These are phyloP conservation scores for Sugiyamaella chiloensis DNA, from an alignment of 805 yeast genomes.

Conservation along the genomic window DNA sequence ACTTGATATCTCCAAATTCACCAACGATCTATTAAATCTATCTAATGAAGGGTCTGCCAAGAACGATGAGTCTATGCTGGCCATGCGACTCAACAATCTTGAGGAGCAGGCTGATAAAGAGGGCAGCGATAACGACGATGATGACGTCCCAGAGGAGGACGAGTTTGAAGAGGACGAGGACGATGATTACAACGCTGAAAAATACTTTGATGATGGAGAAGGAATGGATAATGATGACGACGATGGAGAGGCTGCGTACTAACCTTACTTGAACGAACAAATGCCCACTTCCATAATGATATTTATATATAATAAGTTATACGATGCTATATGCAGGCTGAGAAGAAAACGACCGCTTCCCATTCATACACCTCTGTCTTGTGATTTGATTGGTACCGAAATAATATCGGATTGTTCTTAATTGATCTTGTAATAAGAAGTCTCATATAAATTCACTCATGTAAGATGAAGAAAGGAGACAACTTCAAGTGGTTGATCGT, in stretches of 20 bases:
- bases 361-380: too few species aligned
- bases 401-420: too few species aligned
- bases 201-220: conserved; percentile 70
- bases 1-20: conserved; percentile 37
- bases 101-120: conserved; percentile 35
- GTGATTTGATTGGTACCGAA: too few species aligned
- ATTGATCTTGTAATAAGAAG: too few species aligned
- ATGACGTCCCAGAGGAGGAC: conserved; percentile 58
- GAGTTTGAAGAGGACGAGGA: conserved; percentile 65
- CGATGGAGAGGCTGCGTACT: conserved; percentile 65
- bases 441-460: too few species aligned
- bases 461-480: too few species aligned
- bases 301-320: not conserved
- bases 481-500: too few species aligned
- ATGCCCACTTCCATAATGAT: too few species aligned
- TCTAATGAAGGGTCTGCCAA: conserved; percentile 34
- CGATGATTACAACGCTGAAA: conserved; percentile 77
- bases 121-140: conserved; percentile 46
- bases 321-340: not conserved
- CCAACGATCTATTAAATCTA: conserved; percentile 37
- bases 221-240: conserved; percentile 51
- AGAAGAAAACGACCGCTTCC: too few species aligned
- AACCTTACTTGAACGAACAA: too few species aligned
- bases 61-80: conserved; percentile 19
- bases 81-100: conserved; percentile 13